Conservation (phyloP, 2,329 filamentous ascomycete species). For the Diaporthe australafricana region DNA sequence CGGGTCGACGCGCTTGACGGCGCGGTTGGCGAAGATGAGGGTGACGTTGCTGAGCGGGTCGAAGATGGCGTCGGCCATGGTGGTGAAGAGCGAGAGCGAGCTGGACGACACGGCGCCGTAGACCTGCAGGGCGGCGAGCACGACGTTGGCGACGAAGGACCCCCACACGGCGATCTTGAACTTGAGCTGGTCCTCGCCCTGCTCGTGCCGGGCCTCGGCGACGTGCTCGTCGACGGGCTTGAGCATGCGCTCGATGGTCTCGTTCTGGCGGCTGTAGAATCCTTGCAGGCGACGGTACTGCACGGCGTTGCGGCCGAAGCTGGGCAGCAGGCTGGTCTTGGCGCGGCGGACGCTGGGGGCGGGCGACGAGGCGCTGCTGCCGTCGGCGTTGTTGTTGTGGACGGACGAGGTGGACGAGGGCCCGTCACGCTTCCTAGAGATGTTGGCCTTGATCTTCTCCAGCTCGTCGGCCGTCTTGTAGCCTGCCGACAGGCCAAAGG, state of each 20-base stretch:
- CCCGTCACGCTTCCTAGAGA: conserved; percentile 77
- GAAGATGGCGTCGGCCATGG: conserved; percentile 95
- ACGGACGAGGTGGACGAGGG: conserved; percentile 5
- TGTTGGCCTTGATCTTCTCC: conserved; percentile 82
- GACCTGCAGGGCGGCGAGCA: conserved; percentile 83
- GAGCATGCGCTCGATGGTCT: conserved; percentile 90
- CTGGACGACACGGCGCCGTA: conserved; percentile 89
- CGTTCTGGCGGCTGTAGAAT: conserved; percentile 93
- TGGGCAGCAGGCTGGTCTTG: conserved; percentile 44
- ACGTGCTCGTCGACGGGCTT: conserved; percentile 94
- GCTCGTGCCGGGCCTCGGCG: conserved; percentile 82
- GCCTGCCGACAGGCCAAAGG: conserved; percentile 80
- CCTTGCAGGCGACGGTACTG: conserved; percentile 66
- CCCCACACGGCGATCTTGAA: conserved; percentile 75
- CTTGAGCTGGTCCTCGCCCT: conserved; percentile 83
- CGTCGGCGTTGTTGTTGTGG: conserved; percentile 45
- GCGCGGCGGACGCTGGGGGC: conserved; percentile 34
- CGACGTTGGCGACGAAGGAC: conserved; percentile 82
- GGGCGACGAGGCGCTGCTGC: conserved; percentile 33
- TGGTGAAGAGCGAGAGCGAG: conserved; percentile 96
- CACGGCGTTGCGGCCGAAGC: conserved; percentile 47
- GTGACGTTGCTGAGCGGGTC: conserved; percentile 91
- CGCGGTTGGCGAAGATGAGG: conserved; percentile 86
- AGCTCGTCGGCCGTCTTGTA: conserved; percentile 85
- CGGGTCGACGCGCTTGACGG: conserved; percentile 87